These are phyloP conservation scores for Fusarium paranaense DNA, from an alignment of 2,329 filamentous ascomycete species.

Conservation along the genomic window DNA sequence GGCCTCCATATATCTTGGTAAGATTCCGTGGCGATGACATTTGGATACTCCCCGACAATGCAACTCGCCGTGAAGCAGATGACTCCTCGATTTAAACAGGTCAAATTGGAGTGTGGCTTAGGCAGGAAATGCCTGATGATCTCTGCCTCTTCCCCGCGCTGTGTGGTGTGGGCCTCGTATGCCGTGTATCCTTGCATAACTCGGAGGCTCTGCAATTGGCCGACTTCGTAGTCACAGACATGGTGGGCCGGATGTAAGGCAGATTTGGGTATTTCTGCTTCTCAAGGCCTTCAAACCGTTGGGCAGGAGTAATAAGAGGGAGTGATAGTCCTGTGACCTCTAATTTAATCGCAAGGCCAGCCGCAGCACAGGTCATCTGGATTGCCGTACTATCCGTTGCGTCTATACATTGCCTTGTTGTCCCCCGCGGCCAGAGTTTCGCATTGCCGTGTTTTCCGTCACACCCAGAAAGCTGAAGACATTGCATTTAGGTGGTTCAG, in stretches of 20 bases:
- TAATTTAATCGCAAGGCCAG: too few relatives aligned
- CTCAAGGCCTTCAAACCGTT: not conserved
- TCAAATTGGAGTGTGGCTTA: not conserved
- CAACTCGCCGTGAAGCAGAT: not conserved
- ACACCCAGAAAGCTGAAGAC: not conserved
- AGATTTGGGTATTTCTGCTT: not conserved
- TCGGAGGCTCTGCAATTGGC: not conserved
- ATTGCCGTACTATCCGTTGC: not conserved
- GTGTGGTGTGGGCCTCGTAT: not conserved
- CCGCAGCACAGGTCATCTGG: not conserved
- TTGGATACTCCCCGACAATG: not conserved
- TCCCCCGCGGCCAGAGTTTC: not conserved
- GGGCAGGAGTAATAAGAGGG: not conserved
- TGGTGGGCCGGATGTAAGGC: not conserved
- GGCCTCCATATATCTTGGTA: not conserved
- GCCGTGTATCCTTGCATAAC: not conserved
- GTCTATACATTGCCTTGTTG: not conserved
- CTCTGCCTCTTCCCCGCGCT: not conserved
- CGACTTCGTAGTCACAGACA: not conserved
- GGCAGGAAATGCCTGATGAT: not conserved
- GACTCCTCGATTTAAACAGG: not conserved
- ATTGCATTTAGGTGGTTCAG: not conserved
- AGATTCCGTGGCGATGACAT: not conserved
- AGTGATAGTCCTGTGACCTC: not conserved
- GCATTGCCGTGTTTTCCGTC: not conserved